Evolutionary conservation across 306 rosid species (phyloP).

Genomic region (Castanea mollissima): DNA sequence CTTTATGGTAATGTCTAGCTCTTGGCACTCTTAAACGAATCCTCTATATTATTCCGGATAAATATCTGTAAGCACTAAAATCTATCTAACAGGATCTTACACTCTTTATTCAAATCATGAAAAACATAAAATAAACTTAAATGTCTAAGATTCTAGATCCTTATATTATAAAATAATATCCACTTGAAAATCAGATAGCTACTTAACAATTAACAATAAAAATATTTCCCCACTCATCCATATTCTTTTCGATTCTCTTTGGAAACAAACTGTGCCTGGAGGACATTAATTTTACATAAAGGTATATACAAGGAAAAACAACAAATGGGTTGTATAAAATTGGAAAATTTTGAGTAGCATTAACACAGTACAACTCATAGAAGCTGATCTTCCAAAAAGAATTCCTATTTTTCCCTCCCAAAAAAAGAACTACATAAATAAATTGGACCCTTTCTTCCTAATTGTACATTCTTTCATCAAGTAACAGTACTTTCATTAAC

Average conservation of each 20-base stretch:
- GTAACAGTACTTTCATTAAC: slow-evolving; percentile 16
- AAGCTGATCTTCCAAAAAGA: background rate
- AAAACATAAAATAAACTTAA: background rate
- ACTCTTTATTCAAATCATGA: background rate
- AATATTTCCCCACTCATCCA: background rate
- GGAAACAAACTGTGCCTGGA: background rate
- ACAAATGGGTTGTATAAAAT: background rate
- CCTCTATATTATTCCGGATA: background rate
- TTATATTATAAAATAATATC: background rate
- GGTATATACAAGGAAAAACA: background rate
- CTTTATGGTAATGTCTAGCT: background rate
- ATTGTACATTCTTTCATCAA: slow-evolving; percentile 2
- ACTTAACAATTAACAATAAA: background rate
- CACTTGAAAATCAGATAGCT: background rate
- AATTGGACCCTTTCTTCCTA: background rate
- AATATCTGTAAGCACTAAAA: background rate
- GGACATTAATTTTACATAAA: background rate
- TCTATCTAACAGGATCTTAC: background rate
- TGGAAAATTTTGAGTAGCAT: slow-evolving; percentile 1
- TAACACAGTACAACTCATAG: background rate
- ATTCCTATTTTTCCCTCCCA: no score
- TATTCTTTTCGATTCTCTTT: background rate
- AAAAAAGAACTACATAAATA: background rate
- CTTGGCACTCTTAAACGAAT: background rate
- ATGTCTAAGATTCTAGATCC: background rate